phyloP scores from a whole-genome alignment of 768 basidiomycete genomes.

The Rickenella mellea region DNA sequence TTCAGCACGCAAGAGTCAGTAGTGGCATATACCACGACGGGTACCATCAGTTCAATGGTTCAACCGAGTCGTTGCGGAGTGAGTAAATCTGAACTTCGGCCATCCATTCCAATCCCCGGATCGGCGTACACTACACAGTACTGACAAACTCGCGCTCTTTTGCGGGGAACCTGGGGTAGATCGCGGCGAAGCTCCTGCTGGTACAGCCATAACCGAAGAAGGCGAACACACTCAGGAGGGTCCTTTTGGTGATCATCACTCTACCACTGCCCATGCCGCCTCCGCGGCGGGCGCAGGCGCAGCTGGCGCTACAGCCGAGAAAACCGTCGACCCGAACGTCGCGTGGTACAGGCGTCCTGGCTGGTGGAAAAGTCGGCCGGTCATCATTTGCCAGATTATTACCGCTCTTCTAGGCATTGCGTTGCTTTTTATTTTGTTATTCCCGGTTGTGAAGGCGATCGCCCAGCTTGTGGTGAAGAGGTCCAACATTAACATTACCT shows the following conservation, averaged over 20 bases:
- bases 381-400: constrained; percentile 50
- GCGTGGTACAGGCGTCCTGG: constrained; percentile 19
- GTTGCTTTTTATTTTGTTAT: constrained; percentile 57
- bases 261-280: constrained; percentile 6
- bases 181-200: not conserved
- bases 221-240: not conserved
- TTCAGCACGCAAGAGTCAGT: constrained; percentile 20
- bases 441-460: constrained; percentile 59
- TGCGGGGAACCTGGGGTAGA: not conserved
- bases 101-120: too few relatives aligned
- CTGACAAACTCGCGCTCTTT: too few relatives aligned
- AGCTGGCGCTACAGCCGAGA: constrained; percentile 2
- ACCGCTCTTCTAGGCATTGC: constrained; percentile 45
- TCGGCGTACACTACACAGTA: too few relatives aligned
- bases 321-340: constrained; percentile 2
- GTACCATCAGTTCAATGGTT: constrained; percentile 8
- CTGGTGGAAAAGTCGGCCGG: constrained; percentile 54
- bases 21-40: constrained; percentile 23
- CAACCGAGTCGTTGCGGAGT: constrained; percentile 16
- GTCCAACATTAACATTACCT: constrained; percentile 41
- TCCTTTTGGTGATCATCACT: not conserved
- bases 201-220: not conserved
- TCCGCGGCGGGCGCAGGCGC: constrained; percentile 5
- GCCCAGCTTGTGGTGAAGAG: constrained; percentile 55
- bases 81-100: not conserved